Conservation (phyloP, 768 basidiomycete species). For the Candolleomyces aberdarensis region DNA sequence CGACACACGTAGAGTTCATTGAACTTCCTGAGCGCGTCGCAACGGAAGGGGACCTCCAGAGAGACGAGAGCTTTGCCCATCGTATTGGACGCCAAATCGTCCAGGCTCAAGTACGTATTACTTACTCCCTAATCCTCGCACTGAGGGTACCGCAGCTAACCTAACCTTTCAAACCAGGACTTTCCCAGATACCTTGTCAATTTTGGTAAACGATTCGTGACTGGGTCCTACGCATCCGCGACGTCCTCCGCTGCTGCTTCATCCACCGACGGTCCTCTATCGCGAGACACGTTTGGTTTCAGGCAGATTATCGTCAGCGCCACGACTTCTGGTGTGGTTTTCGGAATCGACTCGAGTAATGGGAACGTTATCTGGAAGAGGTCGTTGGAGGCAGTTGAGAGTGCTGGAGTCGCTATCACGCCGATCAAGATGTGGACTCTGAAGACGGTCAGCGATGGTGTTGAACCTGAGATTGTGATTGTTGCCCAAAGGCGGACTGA, state of each 20-base stretch:
- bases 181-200: conserved; percentile 66
- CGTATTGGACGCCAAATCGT: conserved; percentile 55
- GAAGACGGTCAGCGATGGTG: conserved; percentile 43
- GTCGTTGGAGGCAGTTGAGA: conserved; percentile 56
- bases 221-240: conserved; percentile 59
- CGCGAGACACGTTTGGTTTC: conserved; percentile 83
- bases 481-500: conserved; percentile 48
- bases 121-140: background rate
- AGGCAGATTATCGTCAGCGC: conserved; percentile 77
- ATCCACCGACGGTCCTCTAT: conserved; percentile 34
- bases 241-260: conserved; percentile 28
- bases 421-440: conserved; percentile 62
- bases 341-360: conserved; percentile 76
- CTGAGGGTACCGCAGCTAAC: background rate
- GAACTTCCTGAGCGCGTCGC: conserved; percentile 66
- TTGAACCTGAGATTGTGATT: conserved; percentile 57
- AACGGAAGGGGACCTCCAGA: conserved; percentile 32
- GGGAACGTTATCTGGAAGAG: conserved; percentile 81
- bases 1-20: conserved; percentile 65
- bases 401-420: conserved; percentile 56
- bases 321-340: conserved; percentile 71
- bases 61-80: conserved; percentile 45
- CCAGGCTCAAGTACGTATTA: conserved; percentile 51
- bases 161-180: conserved; percentile 38
- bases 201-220: conserved; percentile 70